phyloP scores from a whole-genome alignment of 805 yeast species.

The Scheffersomyces spartinae region DNA sequence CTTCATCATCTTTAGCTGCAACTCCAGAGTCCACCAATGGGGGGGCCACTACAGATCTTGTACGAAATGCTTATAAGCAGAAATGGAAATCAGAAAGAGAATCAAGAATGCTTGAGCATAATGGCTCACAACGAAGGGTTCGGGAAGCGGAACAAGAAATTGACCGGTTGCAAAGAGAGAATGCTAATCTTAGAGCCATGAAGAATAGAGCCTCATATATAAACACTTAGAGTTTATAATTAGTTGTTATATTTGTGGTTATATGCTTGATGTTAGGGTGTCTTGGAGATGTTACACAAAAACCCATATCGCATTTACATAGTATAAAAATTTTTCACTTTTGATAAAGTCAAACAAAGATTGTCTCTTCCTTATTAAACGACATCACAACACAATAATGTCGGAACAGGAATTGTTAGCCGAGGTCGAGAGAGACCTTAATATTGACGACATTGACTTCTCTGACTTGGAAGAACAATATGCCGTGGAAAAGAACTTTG shows the following conservation, averaged over 20 bases:
- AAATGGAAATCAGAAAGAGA: slow-evolving; percentile 35
- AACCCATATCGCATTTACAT: too few relatives aligned
- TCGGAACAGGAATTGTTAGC: slow-evolving; percentile 13
- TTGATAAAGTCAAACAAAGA: slow-evolving; percentile 2
- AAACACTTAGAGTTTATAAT: too few relatives aligned
- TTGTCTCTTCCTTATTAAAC: slow-evolving; percentile 4
- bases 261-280: too few relatives aligned
- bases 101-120: slow-evolving; percentile 27
- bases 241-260: too few relatives aligned
- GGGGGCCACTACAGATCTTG: too few relatives aligned
- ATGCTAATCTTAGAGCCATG: too few relatives aligned
- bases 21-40: too few relatives aligned
- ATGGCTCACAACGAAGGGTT: slow-evolving; percentile 23
- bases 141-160: slow-evolving; percentile 25
- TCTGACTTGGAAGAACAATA: slow-evolving; percentile 76
- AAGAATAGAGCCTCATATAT: too few relatives aligned
- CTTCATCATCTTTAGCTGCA: too few relatives aligned
- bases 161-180: slow-evolving; percentile 9
- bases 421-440: slow-evolving; percentile 28
- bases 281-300: too few relatives aligned
- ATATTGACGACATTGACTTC: slow-evolving; percentile 53
- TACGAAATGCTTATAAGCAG: too few relatives aligned
- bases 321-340: too few relatives aligned
- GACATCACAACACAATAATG: slow-evolving; percentile 5
- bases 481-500: slow-evolving; percentile 42